Conservation (phyloP, 768 basidiomycete species). For the Tulasnella sp. region DNA sequence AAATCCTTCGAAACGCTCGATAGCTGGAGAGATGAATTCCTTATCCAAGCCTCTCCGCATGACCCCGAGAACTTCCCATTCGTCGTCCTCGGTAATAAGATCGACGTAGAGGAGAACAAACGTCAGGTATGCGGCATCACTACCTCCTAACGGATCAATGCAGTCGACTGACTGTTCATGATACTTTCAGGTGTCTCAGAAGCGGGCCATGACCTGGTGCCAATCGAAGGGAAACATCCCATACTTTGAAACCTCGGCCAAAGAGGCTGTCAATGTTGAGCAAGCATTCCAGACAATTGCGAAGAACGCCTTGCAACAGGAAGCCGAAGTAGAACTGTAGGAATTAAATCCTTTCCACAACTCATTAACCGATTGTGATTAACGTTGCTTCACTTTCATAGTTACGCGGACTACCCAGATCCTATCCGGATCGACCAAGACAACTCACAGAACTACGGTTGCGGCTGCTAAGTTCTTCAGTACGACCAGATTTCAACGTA, state of each 20-base stretch:
- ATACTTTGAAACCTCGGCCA: conserved; percentile 99
- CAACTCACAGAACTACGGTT: conserved; percentile 80
- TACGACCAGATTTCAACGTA: neutral
- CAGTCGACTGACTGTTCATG: neutral
- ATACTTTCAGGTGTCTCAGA: conserved; percentile 77
- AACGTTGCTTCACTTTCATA: conserved; percentile 25
- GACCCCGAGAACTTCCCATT: conserved; percentile 99
- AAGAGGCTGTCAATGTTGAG: conserved; percentile 99
- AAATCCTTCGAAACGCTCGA: conserved; percentile 99
- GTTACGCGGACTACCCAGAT: conserved; percentile 97
- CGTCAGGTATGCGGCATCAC: conserved; percentile 55
- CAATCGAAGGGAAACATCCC: conserved; percentile 99
- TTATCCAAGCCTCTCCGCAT: conserved; percentile 96
- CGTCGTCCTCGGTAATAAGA: conserved; percentile 99
- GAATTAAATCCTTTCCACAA: conserved; percentile 22
- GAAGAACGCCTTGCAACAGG: conserved; percentile 98
- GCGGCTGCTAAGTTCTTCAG: conserved; percentile 53
- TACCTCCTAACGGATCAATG: neutral
- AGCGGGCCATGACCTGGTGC: conserved; percentile 99
- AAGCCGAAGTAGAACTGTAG: conserved; percentile 89
- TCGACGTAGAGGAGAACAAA: conserved; percentile 98
- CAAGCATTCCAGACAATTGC: conserved; percentile 99
- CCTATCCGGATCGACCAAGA: conserved; percentile 95
- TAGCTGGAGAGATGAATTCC: conserved; percentile 98
- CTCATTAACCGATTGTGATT: neutral